Evolutionary conservation across 495 filamentous ascomycete genomes (phyloP).

Genomic region (Coniosporium apollinis): DNA sequence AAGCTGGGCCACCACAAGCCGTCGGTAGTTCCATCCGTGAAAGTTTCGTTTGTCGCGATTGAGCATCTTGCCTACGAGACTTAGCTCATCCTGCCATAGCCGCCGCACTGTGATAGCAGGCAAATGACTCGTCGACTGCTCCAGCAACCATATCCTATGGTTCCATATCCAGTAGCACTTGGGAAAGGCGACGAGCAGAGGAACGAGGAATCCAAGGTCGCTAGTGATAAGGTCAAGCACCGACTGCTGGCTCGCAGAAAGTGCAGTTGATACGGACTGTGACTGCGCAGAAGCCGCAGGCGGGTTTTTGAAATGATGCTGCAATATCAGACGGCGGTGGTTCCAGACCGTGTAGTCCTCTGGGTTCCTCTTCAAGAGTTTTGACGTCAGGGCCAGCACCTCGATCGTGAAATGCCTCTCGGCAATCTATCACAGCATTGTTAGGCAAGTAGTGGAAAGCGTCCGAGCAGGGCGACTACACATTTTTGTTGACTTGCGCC

Average conservation of each 20-base stretch:
- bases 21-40: constrained; percentile 89
- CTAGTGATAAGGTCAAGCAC: constrained; percentile 27
- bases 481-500: constrained; percentile 42
- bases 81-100: constrained; percentile 74
- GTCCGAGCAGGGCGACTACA: constrained; percentile 18
- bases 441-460: background rate
- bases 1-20: constrained; percentile 51
- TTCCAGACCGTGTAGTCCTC: constrained; percentile 99
- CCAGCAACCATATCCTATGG: constrained; percentile 76
- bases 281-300: background rate
- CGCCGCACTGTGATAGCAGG: constrained; percentile 32
- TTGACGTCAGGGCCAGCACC: constrained; percentile 58
- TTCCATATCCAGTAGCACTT: constrained; percentile 99
- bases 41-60: constrained; percentile 80
- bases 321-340: constrained; percentile 57
- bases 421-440: constrained; percentile 27
- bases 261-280: background rate
- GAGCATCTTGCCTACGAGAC: constrained; percentile 70
- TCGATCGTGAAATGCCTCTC: constrained; percentile 43
- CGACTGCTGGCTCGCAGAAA: constrained; percentile 5
- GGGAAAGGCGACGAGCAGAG: constrained; percentile 65
- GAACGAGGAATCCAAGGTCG: constrained; percentile 68
- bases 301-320: constrained; percentile 23
- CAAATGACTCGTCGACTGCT: constrained; percentile 48
- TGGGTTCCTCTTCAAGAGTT: constrained; percentile 71